Base-by-base conservation (phyloP, 1,139 yeast species). In the Suhomyces anneliseae region DNA sequence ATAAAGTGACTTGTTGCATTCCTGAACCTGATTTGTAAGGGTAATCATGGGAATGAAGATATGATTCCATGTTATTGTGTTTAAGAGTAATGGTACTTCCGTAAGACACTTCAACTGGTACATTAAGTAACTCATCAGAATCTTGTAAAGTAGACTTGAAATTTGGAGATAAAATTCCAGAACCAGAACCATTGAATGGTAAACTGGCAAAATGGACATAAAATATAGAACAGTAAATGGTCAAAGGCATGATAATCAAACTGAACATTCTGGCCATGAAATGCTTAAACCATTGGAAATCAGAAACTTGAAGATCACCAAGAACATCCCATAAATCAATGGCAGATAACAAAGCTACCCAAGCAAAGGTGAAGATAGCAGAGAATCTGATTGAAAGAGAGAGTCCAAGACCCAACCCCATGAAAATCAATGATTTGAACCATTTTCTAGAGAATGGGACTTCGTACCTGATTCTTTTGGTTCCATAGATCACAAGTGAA, bases 41-140 rank as follows among this genome's bases (percentile, higher is more conserved):
- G 49, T 62, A 66, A 38, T 76, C 68, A 57, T 86, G 89, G 0
- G 95, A 85, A 57, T 87, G 90, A 46, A 89, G 68, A 58, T 86
- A 88, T 1, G 78, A 78, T 36, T 86, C 87, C 31, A 85, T 64
- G 14, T 74, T 71, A n/a, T 66, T 58, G 62, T 88, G 95, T 54
- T 89, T 81, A 12, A 89, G 55, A 11, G 89, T 82, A 14, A 89
- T 74, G 0, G 81, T 72, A 43, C 89, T 79, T 3, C 95, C 95
- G 61, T 73, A 83, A 6, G 80, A 72, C 0, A 88, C 80, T 43
- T 76, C 76, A 6, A 77, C 78, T 7, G 81, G 76, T 50, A 71
- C 65, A 45, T 70, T 58, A 8, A 45, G 38, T 12, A 69, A 52
- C 38, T 74, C 55, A 46, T 70, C 71, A 44, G 76, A 72, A 48